Evolutionary conservation across 495 filamentous ascomycete species (phyloP).

Genomic region (Neurospora hispaniola): DNA sequence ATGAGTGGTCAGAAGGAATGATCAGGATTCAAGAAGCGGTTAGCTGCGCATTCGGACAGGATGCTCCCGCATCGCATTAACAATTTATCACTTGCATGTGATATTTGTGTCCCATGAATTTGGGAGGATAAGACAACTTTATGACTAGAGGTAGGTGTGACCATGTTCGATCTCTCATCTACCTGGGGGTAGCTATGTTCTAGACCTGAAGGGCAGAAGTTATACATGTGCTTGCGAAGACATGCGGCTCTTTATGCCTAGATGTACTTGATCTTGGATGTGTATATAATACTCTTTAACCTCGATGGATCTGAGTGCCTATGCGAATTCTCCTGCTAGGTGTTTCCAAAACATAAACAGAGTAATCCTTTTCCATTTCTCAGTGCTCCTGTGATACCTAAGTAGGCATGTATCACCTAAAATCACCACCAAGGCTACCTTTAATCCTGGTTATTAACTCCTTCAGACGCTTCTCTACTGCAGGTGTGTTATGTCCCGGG

Average conservation of each 20-base stretch:
- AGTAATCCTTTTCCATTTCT: neutral
- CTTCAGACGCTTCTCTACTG: slow-evolving; percentile 23
- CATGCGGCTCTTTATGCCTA: neutral
- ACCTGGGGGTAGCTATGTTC: neutral
- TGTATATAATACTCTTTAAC: neutral
- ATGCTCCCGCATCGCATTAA: neutral
- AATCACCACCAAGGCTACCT: neutral
- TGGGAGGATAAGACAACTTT: neutral
- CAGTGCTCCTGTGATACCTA: neutral
- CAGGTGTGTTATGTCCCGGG: slow-evolving; percentile 21
- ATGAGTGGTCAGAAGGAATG: neutral
- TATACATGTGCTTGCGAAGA: neutral
- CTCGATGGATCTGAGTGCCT: neutral
- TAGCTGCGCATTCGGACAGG: neutral
- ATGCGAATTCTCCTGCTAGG: neutral
- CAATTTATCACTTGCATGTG: neutral
- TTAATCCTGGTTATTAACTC: slow-evolving; percentile 24
- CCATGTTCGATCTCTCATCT: neutral
- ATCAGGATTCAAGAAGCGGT: neutral
- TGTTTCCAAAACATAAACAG: neutral
- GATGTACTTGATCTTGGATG: neutral
- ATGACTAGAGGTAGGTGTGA: neutral
- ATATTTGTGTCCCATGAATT: neutral
- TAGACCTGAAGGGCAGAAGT: neutral
- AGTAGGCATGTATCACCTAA: neutral